These are phyloP conservation scores for Pneumocystis carinii DNA, from an alignment of 1,139 yeast genomes.

Conservation along the genomic window DNA sequence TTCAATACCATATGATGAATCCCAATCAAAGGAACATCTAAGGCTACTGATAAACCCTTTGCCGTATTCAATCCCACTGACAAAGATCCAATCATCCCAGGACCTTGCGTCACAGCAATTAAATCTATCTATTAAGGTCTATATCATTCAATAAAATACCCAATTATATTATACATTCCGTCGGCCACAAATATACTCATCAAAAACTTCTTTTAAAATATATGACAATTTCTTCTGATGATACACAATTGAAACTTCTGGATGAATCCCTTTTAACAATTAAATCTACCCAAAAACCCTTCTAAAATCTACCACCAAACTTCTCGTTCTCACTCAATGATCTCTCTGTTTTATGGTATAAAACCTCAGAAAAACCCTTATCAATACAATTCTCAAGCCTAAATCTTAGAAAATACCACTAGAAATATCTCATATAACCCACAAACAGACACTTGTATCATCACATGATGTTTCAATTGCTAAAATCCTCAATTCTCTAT, in stretches of 20 bases:
- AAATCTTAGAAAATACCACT: background rate
- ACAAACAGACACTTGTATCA: conserved; percentile 74
- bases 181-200: conserved; percentile 47
- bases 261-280: conserved; percentile 42
- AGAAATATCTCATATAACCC: background rate
- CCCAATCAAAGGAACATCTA: conserved; percentile 65
- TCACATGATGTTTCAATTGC: conserved; percentile 58
- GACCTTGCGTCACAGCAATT: conserved; percentile 85
- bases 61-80: conserved; percentile 73
- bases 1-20: conserved; percentile 70
- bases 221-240: background rate
- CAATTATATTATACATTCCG: conserved; percentile 29
- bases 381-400: conserved; percentile 33
- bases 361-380: conserved; percentile 32
- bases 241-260: conserved; percentile 55
- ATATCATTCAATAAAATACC: conserved; percentile 5
- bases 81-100: conserved; percentile 89
- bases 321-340: conserved; percentile 47
- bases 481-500: background rate
- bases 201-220: conserved; percentile 28
- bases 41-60: conserved; percentile 67
- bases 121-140: conserved; percentile 40
- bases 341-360: conserved; percentile 41
- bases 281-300: background rate
- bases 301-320: conserved; percentile 36